Percentiles rank a stretch among this genome's conserved stretches.
These are phyloP conservation scores for Davidsoniella eucalypti DNA, from an alignment of 2,329 filamentous ascomycete genomes.

Conservation along the genomic window DNA sequence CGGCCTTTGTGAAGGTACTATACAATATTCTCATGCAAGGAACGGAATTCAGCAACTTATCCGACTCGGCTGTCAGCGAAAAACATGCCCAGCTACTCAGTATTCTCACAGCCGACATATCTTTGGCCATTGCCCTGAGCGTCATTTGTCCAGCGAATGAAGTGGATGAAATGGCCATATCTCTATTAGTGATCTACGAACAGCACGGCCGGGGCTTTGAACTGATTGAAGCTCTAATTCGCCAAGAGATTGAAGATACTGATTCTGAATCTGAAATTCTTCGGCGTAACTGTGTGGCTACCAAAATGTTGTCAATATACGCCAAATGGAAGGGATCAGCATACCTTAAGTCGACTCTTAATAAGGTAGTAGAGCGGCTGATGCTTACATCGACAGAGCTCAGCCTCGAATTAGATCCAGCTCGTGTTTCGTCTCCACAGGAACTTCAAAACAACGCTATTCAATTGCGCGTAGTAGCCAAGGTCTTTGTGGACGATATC, in stretches of 20 bases:
- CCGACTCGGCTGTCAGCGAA: conserved; percentile 49
- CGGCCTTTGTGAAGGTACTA: conserved; percentile 52
- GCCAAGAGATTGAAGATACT: conserved; percentile 52
- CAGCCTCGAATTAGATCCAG: conserved; percentile 51
- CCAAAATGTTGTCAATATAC: conserved; percentile 55
- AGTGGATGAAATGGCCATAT: conserved; percentile 52
- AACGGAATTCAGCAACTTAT: conserved; percentile 53
- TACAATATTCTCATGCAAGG: conserved; percentile 57
- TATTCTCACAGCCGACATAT: conserved; percentile 45
- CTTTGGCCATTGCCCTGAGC: conserved; percentile 46
- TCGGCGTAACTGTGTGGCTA: conserved; percentile 53
- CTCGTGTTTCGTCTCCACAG: conserved; percentile 40
- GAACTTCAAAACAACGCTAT: conserved; percentile 50
- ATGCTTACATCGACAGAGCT: conserved; percentile 51
- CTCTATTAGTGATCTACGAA: conserved; percentile 53
- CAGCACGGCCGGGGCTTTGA: conserved; percentile 46
- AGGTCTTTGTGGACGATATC: conserved; percentile 57
- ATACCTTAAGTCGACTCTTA: conserved; percentile 47
- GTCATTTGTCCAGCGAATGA: conserved; percentile 50
- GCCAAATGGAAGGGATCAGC: conserved; percentile 53
- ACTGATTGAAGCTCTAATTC: conserved; percentile 48
- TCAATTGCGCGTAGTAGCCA: conserved; percentile 49
- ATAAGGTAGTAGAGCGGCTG: conserved; percentile 49
- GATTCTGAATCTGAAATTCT: conserved; percentile 54
- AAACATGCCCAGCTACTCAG: conserved; percentile 51